Evolutionary conservation across 179 eudicot species (phyloP).

Genomic region (Silene vulgaris): DNA sequence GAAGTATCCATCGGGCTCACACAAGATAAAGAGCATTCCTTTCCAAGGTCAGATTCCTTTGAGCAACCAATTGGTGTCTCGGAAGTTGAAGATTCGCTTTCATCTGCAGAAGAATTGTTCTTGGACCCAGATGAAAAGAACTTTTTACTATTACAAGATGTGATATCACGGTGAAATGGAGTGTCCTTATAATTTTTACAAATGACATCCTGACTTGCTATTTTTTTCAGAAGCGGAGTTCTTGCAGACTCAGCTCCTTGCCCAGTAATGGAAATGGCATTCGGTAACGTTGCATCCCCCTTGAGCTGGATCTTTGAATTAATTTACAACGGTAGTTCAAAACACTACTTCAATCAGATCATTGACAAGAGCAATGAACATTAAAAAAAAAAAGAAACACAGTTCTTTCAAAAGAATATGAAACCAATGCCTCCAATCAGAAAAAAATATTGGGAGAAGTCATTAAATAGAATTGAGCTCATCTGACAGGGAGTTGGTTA

Average conservation of each 20-base stretch:
- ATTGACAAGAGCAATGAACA: not conserved
- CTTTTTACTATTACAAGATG: not conserved
- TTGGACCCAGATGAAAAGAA: slow-evolving; percentile 3
- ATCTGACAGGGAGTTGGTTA: too few relatives aligned
- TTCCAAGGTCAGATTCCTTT: slow-evolving; percentile 12
- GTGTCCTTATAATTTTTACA: too few relatives aligned
- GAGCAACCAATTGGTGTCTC: not conserved
- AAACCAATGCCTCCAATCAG: not conserved
- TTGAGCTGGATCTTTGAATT: slow-evolving; percentile 16
- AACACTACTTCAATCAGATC: not conserved
- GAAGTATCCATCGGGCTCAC: slow-evolving; percentile 8
- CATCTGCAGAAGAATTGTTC: not conserved
- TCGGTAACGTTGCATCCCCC: not conserved
- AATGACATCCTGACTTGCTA: not conserved
- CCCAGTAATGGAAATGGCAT: not conserved
- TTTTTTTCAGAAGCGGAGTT: slow-evolving; percentile 2
- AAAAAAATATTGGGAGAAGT: too few relatives aligned
- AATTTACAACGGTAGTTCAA: not conserved
- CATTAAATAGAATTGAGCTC: too few relatives aligned
- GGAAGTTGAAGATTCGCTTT: not conserved
- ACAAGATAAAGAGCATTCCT: slow-evolving; percentile 1
- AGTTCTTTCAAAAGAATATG: not conserved
- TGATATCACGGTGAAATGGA: not conserved
- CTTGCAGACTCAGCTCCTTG: slow-evolving; percentile 12
- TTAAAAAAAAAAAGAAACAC: not conserved